Percentiles rank a stretch among this genome's conserved stretches.
phyloP scores from a whole-genome alignment of 768 basidiomycete genomes.

The Mycena polygramma region DNA sequence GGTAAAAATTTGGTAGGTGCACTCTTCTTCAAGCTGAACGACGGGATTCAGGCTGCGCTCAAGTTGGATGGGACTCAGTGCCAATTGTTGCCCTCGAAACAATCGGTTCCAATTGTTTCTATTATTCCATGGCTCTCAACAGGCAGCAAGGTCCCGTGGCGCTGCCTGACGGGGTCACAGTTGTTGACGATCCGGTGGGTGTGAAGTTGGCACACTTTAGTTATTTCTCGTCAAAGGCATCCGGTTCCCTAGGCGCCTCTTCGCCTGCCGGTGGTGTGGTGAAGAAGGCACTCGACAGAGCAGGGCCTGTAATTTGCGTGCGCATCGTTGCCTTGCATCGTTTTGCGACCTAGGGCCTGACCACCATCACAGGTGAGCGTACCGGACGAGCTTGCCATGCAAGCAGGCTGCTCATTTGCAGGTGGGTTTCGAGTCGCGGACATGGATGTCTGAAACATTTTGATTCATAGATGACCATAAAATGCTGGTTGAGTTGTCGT shows the following conservation, averaged over 20 bases:
- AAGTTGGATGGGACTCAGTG: constrained; percentile 75
- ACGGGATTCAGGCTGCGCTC: constrained; percentile 71
- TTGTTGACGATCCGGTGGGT: constrained; percentile 54
- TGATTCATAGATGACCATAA: constrained; percentile 76
- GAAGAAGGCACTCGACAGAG: constrained; percentile 72
- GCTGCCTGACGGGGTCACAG: constrained; percentile 57
- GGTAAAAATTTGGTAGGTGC: neutral
- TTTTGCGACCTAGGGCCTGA: too few relatives aligned
- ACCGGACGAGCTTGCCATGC: constrained; percentile 79
- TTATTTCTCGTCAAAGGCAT: constrained; percentile 72
- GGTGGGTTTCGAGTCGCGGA: constrained; percentile 55
- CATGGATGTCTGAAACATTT: neutral
- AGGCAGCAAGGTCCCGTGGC: constrained; percentile 46
- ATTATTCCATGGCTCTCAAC: constrained; percentile 76
- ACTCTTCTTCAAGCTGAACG: neutral
- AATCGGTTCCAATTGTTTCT: constrained; percentile 80
- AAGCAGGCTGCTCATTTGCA: constrained; percentile 66
- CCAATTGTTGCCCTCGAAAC: constrained; percentile 79
- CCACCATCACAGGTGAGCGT: constrained; percentile 50
- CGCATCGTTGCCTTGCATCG: too few relatives aligned
- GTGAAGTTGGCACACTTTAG: constrained; percentile 71
- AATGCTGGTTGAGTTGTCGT: constrained; percentile 80
- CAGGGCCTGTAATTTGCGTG: constrained; percentile 68
- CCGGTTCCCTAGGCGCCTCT: constrained; percentile 79
- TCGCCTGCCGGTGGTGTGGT: constrained; percentile 72